These are phyloP conservation scores for Aureobasidium namibiae DNA, from an alignment of 2,329 filamentous ascomycete species.

Conservation along the genomic window DNA sequence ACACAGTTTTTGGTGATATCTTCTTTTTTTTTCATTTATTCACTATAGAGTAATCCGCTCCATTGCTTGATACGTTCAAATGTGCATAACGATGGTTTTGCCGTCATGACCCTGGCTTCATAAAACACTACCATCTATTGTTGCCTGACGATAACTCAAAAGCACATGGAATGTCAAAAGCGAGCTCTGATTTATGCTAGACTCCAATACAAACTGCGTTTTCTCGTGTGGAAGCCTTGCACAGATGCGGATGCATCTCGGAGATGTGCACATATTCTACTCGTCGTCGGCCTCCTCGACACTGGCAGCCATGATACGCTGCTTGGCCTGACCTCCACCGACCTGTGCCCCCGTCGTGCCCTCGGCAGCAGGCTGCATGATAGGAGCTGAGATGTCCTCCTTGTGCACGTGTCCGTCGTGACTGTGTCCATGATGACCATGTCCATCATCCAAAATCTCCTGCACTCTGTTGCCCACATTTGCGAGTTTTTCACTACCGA, in stretches of 20 bases:
- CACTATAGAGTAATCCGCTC: neutral
- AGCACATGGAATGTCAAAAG: neutral
- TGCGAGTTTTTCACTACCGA: slow-evolving; percentile 6
- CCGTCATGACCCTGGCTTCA: too few species aligned
- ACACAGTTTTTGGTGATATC: neutral
- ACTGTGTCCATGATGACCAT: too few species aligned
- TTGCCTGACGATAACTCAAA: neutral
- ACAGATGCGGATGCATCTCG: too few species aligned
- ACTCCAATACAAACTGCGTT: neutral
- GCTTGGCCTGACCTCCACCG: neutral
- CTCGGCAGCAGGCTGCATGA: neutral
- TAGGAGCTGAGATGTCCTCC: slow-evolving; percentile 1
- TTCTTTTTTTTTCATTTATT: neutral
- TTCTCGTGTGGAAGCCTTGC: neutral
- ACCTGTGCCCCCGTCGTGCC: neutral
- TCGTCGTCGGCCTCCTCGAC: slow-evolving; percentile 11
- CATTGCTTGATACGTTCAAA: neutral
- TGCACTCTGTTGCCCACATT: neutral
- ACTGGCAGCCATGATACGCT: slow-evolving; percentile 1
- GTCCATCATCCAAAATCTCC: neutral
- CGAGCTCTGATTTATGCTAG: neutral
- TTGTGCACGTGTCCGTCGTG: neutral
- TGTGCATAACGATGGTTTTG: neutral
- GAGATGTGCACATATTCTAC: too few species aligned
- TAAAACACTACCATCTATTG: too few species aligned